Evolutionary conservation across 169 alveolate genomes (phyloP).

Genomic region (Theileria luwenshuni): DNA sequence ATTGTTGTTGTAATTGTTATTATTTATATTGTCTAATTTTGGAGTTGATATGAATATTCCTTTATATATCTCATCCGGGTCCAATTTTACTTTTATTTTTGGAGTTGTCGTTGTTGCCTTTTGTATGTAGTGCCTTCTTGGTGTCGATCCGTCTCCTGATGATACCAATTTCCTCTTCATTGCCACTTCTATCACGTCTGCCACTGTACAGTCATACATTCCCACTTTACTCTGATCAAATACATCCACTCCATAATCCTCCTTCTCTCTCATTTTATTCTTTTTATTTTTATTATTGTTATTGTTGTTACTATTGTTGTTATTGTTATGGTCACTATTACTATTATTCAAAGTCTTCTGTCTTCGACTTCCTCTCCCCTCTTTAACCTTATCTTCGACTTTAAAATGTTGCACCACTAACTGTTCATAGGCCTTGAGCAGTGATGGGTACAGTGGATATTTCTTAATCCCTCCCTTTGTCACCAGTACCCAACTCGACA

Average conservation of each 20-base stretch:
- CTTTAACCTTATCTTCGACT: not conserved
- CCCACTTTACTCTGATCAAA: constrained; percentile 5
- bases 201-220: constrained; percentile 24
- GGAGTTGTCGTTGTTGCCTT: constrained; percentile 24
- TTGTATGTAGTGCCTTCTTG: constrained; percentile 15
- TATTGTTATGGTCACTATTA: not conserved
- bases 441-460: constrained; percentile 21
- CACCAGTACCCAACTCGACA: constrained; percentile 48
- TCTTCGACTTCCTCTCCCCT: constrained; percentile 1
- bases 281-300: not conserved
- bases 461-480: constrained; percentile 49
- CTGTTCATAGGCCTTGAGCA: not conserved
- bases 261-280: not conserved
- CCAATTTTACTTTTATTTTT: constrained; percentile 3
- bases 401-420: not conserved
- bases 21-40: not conserved
- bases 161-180: constrained; percentile 24
- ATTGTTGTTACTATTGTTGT: not conserved
- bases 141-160: constrained; percentile 6
- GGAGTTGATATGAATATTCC: constrained; percentile 20
- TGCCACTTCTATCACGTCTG: constrained; percentile 29
- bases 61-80: constrained; percentile 1
- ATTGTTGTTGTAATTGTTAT: not conserved
- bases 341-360: not conserved
- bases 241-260: not conserved